These are phyloP conservation scores for Cladorrhinum samala DNA, from an alignment of 495 filamentous ascomycete genomes.

Conservation along the genomic window DNA sequence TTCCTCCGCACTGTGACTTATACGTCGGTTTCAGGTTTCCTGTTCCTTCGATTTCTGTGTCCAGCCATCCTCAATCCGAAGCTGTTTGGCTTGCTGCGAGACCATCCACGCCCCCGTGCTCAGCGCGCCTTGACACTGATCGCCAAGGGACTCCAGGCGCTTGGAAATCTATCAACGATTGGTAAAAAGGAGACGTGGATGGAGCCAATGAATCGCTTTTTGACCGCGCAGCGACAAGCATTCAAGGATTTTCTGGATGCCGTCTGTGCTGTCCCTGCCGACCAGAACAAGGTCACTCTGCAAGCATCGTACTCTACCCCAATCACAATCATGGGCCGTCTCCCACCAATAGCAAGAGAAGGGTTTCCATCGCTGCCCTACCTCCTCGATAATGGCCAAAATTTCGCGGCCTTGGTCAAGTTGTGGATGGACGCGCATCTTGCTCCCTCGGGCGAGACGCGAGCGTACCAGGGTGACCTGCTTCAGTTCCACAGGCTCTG, in stretches of 20 bases:
- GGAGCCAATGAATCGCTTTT: slow-evolving; percentile 92
- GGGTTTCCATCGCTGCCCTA: slow-evolving; percentile 94
- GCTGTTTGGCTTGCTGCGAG: slow-evolving; percentile 81
- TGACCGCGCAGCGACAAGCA: slow-evolving; percentile 55
- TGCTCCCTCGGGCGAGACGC: slow-evolving; percentile 39
- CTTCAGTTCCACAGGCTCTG: slow-evolving; percentile 70
- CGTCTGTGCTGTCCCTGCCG: slow-evolving; percentile 74
- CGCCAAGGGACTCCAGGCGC: slow-evolving; percentile 89
- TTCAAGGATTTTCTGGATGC: slow-evolving; percentile 85
- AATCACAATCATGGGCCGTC: slow-evolving; percentile 77
- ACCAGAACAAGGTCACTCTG: slow-evolving; percentile 55
- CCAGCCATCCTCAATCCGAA: slow-evolving; percentile 95
- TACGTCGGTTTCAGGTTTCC: slow-evolving; percentile 91
- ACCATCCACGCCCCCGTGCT: slow-evolving; percentile 79
- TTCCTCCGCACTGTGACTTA: slow-evolving; percentile 89
- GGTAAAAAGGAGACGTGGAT: slow-evolving; percentile 97
- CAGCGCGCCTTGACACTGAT: slow-evolving; percentile 90
- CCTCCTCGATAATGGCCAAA: slow-evolving; percentile 83
- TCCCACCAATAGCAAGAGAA: slow-evolving; percentile 78
- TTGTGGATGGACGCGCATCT: slow-evolving; percentile 71
- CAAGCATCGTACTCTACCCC: slow-evolving; percentile 91
- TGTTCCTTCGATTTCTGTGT: slow-evolving; percentile 94
- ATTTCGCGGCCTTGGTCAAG: slow-evolving; percentile 80
- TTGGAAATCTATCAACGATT: slow-evolving; percentile 90
- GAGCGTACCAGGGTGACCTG: slow-evolving; percentile 56